Conservation (phyloP, 139 green algal species). For the Chara braunii region DNA sequence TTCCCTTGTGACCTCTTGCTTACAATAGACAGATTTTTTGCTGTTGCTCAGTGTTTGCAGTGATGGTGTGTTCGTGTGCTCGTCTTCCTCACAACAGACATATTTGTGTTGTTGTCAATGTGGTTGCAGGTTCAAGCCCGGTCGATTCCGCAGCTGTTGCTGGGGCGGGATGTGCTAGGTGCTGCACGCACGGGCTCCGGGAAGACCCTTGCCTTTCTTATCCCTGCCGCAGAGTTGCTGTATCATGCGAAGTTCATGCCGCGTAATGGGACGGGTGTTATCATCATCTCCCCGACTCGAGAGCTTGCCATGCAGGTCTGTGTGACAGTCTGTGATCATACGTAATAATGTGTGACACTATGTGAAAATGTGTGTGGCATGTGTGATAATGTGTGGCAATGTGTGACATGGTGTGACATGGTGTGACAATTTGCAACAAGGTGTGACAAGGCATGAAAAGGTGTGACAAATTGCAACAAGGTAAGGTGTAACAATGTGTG, state of each 20-base stretch:
- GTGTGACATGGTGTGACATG: neutral
- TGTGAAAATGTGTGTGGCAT: neutral
- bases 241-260: constrained; percentile 86
- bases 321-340: neutral
- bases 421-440: too few relatives aligned
- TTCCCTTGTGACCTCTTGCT: too few relatives aligned
- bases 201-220: constrained; percentile 96
- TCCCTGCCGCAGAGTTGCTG: constrained; percentile 85
- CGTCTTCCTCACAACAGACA: too few relatives aligned
- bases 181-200: constrained; percentile 93
- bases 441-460: too few relatives aligned
- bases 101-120: too few relatives aligned
- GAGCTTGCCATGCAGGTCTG: constrained; percentile 84
- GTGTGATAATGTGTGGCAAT: neutral
- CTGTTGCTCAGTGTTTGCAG: too few relatives aligned
- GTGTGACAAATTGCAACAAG: too few relatives aligned
- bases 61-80: too few relatives aligned
- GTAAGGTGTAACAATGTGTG: too few relatives aligned
- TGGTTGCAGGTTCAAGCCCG: constrained; percentile 86
- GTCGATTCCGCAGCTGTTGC: constrained; percentile 82
- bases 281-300: constrained; percentile 87
- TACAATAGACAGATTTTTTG: too few relatives aligned
- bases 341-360: neutral
- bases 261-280: constrained; percentile 81
- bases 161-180: constrained; percentile 84